These are phyloP conservation scores for Grosmannia serpens DNA, from an alignment of 2,329 filamentous ascomycete genomes.

Conservation along the genomic window DNA sequence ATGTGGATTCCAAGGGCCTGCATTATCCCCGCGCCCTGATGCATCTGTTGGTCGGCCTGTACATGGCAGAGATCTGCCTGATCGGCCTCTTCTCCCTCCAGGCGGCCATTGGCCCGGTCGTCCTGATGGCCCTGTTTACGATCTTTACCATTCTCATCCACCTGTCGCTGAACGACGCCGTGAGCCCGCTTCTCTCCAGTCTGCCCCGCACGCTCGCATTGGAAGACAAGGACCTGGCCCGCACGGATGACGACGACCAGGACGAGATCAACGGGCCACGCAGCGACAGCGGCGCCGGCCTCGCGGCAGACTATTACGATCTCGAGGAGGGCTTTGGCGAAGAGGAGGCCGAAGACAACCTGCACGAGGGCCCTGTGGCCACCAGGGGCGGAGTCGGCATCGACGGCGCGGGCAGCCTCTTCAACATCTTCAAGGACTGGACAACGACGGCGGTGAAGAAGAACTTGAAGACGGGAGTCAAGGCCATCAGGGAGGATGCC, in stretches of 20 bases:
- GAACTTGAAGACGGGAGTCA: constrained; percentile 10
- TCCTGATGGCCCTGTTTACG: constrained; percentile 65
- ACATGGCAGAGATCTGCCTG: constrained; percentile 67
- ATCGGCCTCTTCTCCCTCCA: constrained; percentile 70
- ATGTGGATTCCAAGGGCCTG: constrained; percentile 79
- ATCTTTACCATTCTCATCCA: constrained; percentile 70
- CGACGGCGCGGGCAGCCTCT: constrained; percentile 18
- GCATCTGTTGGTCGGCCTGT: constrained; percentile 72
- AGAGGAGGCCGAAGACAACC: constrained; percentile 24
- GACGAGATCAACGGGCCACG: neutral
- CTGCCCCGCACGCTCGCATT: constrained; percentile 55
- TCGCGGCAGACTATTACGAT: constrained; percentile 21
- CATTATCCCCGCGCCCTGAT: constrained; percentile 82
- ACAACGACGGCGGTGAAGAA: constrained; percentile 12
- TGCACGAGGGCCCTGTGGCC: constrained; percentile 10
- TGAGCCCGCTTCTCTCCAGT: constrained; percentile 60
- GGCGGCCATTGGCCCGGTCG: constrained; percentile 54
- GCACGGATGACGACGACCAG: constrained; percentile 1
- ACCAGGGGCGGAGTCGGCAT: constrained; percentile 9
- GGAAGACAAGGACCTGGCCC: constrained; percentile 17
- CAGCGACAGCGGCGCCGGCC: constrained; percentile 9
- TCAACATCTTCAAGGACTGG: constrained; percentile 15
- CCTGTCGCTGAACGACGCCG: constrained; percentile 54
- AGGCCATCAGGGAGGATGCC: constrained; percentile 16
- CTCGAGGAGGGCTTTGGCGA: constrained; percentile 19